Base-by-base conservation (phyloP, 371 early-diverging fungal species). In the Syncephalis plumigaleata region DNA sequence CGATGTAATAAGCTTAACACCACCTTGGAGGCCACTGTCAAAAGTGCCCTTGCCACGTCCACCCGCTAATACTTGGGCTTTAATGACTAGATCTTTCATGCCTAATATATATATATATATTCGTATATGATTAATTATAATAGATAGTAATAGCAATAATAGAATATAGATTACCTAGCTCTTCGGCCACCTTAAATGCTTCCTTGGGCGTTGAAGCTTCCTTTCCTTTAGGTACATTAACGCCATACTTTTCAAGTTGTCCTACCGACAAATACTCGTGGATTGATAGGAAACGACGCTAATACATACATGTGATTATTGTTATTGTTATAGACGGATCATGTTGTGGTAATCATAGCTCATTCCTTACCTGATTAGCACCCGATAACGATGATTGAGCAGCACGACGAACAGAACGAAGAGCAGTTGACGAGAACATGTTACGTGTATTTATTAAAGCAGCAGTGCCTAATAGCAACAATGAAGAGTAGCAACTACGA, bases 11-110 rank as follows among this genome's bases (percentile, higher is more conserved):
- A 87, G 72, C 63, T 83, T 78, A 47, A 97, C 98, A 70, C 98
- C 98, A 50, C 98, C 98, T 70, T 92, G 81, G 56, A 90, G 73
- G 27, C 96, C 95, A 55, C 73, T 82, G 56, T 84, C 84, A 62
- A 95, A 98, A 55, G 73, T 75, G 58, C 98, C 98, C 74, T 98
- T 98, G 55, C 98, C 98, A 68, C 98, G 88, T 51, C 98, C 98
- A 61, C 98, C 98, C 53, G 98, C 98, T 53, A 95, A 71, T 26
- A 97, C 96, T 71, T 97, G 98, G 48, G 98, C 96, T 78, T 95
- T 95, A 71, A 96, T 84, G 51, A 96, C 94, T 52, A 91, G 68
- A 53, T 93, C 96, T 58, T 81, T 71, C 42, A 75, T 68, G 48
- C 76, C 80, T 77, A 45, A 11, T 9, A 50, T 11, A 11, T 11